phyloP scores from a whole-genome alignment of 148 eudicot genomes.

The Simmondsia chinensis region DNA sequence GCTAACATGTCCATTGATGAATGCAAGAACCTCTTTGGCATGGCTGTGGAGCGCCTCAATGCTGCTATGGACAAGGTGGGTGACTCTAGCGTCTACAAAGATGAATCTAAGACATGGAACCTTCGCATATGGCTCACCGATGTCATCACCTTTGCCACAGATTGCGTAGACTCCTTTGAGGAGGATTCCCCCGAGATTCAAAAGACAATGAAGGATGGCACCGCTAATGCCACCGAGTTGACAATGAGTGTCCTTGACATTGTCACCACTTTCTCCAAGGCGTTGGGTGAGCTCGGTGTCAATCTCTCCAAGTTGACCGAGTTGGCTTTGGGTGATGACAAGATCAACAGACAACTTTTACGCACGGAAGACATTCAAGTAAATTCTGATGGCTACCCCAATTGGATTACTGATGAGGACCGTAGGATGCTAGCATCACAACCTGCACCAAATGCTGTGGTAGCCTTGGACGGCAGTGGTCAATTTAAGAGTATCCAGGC shows the following conservation, averaged over 20 bases:
- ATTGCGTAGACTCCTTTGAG: constrained; percentile 26
- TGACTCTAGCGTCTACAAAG: constrained; percentile 7
- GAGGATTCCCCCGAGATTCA: constrained; percentile 14
- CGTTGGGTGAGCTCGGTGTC: too few species aligned
- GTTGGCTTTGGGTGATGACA: too few species aligned
- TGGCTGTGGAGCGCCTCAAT: constrained; percentile 33
- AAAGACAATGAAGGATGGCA: constrained; percentile 10
- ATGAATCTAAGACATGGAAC: constrained; percentile 6
- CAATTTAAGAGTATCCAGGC: constrained; percentile 30
- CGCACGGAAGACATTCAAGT: too few species aligned
- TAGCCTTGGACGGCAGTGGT: constrained; percentile 53
- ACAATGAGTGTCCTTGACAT: constrained; percentile 28
- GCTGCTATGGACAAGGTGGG: constrained; percentile 20
- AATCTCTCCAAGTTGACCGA: too few species aligned
- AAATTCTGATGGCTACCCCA: too few species aligned
- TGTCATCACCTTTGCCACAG: constrained; percentile 23
- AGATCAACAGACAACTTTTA: too few species aligned
- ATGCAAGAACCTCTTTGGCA: constrained; percentile 23
- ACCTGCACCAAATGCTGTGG: constrained; percentile 41
- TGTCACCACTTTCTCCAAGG: constrained; percentile 14
- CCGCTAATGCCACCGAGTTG: constrained; percentile 21
- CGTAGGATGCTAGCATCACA: too few species aligned
- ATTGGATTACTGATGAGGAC: too few species aligned
- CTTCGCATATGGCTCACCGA: constrained; percentile 31
- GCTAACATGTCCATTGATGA: constrained; percentile 18